Evolutionary conservation across 2,329 filamentous ascomycete species (phyloP), one percentile per base, ranked within the genome.

Genomic region (Diaporthe sp.): DNA sequence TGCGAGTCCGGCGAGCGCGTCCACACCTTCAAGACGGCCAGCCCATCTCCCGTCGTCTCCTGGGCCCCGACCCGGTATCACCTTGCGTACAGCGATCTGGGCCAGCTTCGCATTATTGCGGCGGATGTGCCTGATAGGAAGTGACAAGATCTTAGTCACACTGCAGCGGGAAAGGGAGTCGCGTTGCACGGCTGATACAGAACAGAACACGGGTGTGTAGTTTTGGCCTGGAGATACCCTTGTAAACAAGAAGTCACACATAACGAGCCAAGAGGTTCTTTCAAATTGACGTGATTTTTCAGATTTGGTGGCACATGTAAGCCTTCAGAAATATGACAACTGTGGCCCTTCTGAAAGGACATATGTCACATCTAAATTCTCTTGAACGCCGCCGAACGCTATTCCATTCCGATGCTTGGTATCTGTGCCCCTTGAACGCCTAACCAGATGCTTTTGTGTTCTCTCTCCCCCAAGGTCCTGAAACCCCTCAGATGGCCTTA

Each of bases 51-150:
- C 1, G 88, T 94, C 15, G 92, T 95, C 10, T 90, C 92, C 3
- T 96, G 94, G 94, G 93, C 94, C 78, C 94, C 94, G 3, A 92
- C 90, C 57, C 88, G 92, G 74, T 96, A 96, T 82, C 92, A 90
- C 78, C 84, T 96, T 76, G 94, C 94, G 2, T 95, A 95, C 82
- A 91, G 91, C 71, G 94, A 96, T 80, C 84, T 91, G 49, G 92
- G 92, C 0, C 89, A 89, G 70, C 83, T 96, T 75, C 92, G 93
- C 80, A 94, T 95, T 75, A 87, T 95, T 65, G 92, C 92, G 15
- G 84, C 90, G 51, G 90, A 91, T 78, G 80, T 73, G 31, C 75
- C 83, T 31, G 87, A 87, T 65, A 83, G 84, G 73, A 88, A 87
- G 79, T 86, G 77, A 80, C 25, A 1, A 39, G 31, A 22, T 22